phyloP scores from a whole-genome alignment of 2,329 filamentous ascomycete species.

The Niveomyces coronatus region DNA sequence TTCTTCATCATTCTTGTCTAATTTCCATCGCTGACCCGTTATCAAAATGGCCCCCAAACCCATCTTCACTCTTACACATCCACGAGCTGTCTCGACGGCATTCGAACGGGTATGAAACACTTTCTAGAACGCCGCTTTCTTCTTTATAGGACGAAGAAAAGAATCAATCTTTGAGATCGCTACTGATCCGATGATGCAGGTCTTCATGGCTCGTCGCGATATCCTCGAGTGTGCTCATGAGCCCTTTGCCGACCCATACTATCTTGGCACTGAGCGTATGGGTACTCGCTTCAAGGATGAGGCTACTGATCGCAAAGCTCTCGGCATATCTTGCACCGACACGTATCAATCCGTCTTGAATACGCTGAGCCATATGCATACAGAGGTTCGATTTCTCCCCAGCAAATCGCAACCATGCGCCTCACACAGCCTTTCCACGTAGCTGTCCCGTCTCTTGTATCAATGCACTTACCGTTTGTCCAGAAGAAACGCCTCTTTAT shows the following conservation, averaged over 20 bases:
- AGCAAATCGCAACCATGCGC: conserved; percentile 6
- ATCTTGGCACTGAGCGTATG: conserved; percentile 86
- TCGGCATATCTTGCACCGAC: conserved; percentile 52
- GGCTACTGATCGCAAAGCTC: conserved; percentile 39
- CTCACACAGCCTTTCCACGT: conserved; percentile 5
- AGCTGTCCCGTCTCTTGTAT: neutral
- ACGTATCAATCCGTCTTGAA: conserved; percentile 74
- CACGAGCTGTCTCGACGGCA: conserved; percentile 88
- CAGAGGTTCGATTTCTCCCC: conserved; percentile 50
- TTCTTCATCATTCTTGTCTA: neutral
- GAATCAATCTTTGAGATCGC: no score
- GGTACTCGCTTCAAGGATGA: conserved; percentile 70
- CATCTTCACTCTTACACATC: conserved; percentile 90
- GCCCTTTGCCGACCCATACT: conserved; percentile 94
- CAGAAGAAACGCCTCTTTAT: conserved; percentile 91
- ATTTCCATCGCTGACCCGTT: conserved; percentile 12
- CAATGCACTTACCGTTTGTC: conserved; percentile 17
- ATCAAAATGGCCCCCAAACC: conserved; percentile 52
- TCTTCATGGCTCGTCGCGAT: conserved; percentile 91
- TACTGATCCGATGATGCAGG: conserved; percentile 49
- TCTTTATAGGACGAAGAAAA: no score
- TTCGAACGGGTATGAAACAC: conserved; percentile 83
- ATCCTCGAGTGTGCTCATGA: conserved; percentile 80
- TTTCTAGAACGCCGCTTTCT: neutral
- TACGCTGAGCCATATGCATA: conserved; percentile 58